Evolutionary conservation across 352 stramenopile species (phyloP).

Genomic region (Phytophthora vignae): DNA sequence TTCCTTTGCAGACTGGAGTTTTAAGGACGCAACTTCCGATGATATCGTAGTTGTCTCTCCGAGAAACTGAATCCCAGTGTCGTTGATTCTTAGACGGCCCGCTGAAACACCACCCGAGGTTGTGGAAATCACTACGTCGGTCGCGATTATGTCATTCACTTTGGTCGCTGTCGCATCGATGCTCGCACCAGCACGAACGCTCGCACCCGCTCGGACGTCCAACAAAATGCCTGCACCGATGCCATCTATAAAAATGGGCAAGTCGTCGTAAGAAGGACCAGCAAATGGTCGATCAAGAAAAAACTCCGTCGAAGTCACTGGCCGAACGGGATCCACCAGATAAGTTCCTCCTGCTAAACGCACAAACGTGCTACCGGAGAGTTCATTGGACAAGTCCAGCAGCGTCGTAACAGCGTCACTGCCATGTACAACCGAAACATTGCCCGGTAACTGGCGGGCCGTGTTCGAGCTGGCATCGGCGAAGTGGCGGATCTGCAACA

Average conservation of each 20-base stretch:
- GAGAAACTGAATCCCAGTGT: constrained; percentile 45
- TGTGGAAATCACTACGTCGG: constrained; percentile 53
- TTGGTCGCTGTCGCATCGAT: constrained; percentile 47
- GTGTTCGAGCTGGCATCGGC: constrained; percentile 48
- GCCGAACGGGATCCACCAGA: constrained; percentile 50
- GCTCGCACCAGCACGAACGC: constrained; percentile 33
- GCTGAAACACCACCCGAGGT: constrained; percentile 27
- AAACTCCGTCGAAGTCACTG: constrained; percentile 43
- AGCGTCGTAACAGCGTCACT: constrained; percentile 57
- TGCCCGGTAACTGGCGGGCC: constrained; percentile 45
- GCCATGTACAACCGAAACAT: constrained; percentile 55
- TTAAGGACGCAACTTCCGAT: constrained; percentile 54
- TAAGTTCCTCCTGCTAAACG: constrained; percentile 59
- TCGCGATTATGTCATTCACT: constrained; percentile 24
- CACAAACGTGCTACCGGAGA: constrained; percentile 53
- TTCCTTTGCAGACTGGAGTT: constrained; percentile 41
- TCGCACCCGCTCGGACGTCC: constrained; percentile 34
- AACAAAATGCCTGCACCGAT: constrained; percentile 57
- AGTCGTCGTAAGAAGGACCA: constrained; percentile 53
- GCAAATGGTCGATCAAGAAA: constrained; percentile 60
- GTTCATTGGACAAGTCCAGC: constrained; percentile 44
- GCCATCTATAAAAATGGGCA: constrained; percentile 62
- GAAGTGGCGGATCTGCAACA: constrained; percentile 62
- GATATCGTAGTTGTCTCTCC: constrained; percentile 45
- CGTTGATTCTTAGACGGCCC: constrained; percentile 49